Evolutionary conservation across 78 protist genomes (phyloP).

Genomic region (Guillardia theta): DNA sequence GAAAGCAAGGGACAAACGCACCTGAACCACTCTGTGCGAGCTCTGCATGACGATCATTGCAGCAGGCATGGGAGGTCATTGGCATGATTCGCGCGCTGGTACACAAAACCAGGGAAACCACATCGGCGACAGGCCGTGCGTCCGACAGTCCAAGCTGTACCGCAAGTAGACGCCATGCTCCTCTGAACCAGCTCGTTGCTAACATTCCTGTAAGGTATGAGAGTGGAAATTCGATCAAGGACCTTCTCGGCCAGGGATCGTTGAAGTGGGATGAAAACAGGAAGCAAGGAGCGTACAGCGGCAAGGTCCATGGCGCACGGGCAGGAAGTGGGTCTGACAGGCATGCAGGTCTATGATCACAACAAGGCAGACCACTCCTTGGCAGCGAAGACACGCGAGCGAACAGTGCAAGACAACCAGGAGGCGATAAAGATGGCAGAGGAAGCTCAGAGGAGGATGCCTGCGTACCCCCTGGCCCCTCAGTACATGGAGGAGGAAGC

Average conservation of each 20-base stretch:
- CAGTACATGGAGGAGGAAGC: too few relatives aligned
- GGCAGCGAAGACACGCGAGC: too few relatives aligned
- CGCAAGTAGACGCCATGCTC: not conserved
- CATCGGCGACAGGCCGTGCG: not conserved
- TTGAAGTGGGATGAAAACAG: not conserved
- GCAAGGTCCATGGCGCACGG: not conserved
- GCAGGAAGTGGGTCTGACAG: not conserved
- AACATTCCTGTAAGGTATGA: not conserved
- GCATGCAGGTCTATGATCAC: not conserved
- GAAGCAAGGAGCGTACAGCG: not conserved
- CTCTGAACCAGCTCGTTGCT: too few relatives aligned
- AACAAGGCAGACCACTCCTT: not conserved
- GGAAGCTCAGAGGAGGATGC: too few relatives aligned
- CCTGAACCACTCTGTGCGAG: not conserved
- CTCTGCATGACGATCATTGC: not conserved
- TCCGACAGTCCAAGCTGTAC: not conserved
- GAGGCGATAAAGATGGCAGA: too few relatives aligned
- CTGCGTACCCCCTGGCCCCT: too few relatives aligned
- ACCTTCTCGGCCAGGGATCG: not conserved
- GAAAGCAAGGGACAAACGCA: too few relatives aligned
- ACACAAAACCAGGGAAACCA: conserved; percentile 18
- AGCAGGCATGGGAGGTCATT: not conserved
- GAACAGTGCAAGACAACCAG: too few relatives aligned
- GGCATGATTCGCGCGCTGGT: not conserved
- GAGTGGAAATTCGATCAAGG: conserved; percentile 10